Evolutionary conservation across 2,329 filamentous ascomycete genomes (phyloP).

Genomic region (Alternaria metachromatica): DNA sequence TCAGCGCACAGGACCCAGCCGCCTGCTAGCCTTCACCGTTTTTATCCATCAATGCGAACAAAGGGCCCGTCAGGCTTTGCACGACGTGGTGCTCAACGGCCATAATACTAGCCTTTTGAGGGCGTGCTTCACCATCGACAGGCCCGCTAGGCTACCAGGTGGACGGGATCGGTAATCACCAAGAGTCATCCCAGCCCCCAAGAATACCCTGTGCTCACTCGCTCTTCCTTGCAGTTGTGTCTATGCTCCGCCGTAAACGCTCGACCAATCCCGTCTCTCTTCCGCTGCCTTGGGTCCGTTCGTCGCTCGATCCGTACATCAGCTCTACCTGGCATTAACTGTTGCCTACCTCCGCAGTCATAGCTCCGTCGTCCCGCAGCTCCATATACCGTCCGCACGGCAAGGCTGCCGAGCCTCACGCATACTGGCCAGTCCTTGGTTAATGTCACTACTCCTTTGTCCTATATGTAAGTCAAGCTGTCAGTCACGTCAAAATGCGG

Average conservation of each 20-base stretch:
- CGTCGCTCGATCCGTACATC: slow-evolving; percentile 21
- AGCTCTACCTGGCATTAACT: slow-evolving; percentile 31
- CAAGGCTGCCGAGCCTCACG: slow-evolving; percentile 37
- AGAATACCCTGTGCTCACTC: slow-evolving; percentile 33
- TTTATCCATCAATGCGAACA: slow-evolving; percentile 26
- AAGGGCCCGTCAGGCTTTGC: slow-evolving; percentile 40
- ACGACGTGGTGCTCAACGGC: slow-evolving; percentile 44
- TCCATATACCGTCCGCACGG: slow-evolving; percentile 26
- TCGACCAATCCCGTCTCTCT: slow-evolving; percentile 35
- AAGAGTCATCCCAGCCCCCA: slow-evolving; percentile 37
- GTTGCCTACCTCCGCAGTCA: slow-evolving; percentile 37
- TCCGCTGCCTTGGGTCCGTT: slow-evolving; percentile 34
- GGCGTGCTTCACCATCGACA: slow-evolving; percentile 40
- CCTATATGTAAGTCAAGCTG: slow-evolving; percentile 43
- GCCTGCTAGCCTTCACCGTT: slow-evolving; percentile 23
- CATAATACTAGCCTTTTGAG: slow-evolving; percentile 35
- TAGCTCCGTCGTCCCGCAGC: slow-evolving; percentile 33
- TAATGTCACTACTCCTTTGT: slow-evolving; percentile 47
- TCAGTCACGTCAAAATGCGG: slow-evolving; percentile 42
- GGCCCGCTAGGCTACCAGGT: slow-evolving; percentile 41
- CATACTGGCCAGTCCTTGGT: slow-evolving; percentile 33
- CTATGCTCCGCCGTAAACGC: slow-evolving; percentile 24
- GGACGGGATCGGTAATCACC: slow-evolving; percentile 44
- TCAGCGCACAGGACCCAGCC: slow-evolving; percentile 33
- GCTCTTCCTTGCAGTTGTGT: slow-evolving; percentile 38